Percentiles rank a stretch among this genome's conserved stretches.
These are phyloP conservation scores for Phtheirospermum japonicum DNA, from an alignment of 257 asterid genomes.

Conservation along the genomic window DNA sequence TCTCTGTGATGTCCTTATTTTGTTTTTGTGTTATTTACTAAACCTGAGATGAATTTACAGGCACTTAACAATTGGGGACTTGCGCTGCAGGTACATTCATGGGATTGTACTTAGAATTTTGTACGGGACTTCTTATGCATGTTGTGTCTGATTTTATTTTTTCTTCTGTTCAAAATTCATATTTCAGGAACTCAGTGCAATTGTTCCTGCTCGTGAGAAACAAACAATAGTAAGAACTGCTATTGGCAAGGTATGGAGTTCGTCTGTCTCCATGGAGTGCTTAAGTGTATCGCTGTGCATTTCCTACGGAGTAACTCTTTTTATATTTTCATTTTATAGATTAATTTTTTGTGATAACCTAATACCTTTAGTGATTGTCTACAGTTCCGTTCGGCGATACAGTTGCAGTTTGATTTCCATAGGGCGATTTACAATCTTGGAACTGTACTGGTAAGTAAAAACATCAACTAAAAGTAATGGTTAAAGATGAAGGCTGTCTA, in stretches of 20 bases:
- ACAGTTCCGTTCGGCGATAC: constrained; percentile 98
- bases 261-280: constrained; percentile 18
- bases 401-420: constrained; percentile 95
- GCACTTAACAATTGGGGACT: constrained; percentile 99
- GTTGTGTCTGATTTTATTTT: constrained; percentile 16
- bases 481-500: neutral
- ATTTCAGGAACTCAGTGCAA: constrained; percentile 93
- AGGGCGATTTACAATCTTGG: constrained; percentile 99
- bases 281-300: constrained; percentile 12
- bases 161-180: constrained; percentile 24
- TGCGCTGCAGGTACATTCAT: constrained; percentile 83
- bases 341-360: constrained; percentile 17
- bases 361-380: constrained; percentile 20
- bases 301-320: neutral
- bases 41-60: constrained; percentile 43
- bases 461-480: neutral
- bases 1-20: constrained; percentile 10
- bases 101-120: constrained; percentile 17
- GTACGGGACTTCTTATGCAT: constrained; percentile 15
- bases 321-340: neutral
- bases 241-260: constrained; percentile 70
- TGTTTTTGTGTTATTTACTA: constrained; percentile 28
- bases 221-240: constrained; percentile 90
- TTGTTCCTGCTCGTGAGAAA: constrained; percentile 99
- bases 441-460: constrained; percentile 87